Percentiles rank a stretch among this genome's conserved stretches.
phyloP scores from a whole-genome alignment of 2,329 filamentous ascomycete species.

The Ophiosphaerella korrae region DNA sequence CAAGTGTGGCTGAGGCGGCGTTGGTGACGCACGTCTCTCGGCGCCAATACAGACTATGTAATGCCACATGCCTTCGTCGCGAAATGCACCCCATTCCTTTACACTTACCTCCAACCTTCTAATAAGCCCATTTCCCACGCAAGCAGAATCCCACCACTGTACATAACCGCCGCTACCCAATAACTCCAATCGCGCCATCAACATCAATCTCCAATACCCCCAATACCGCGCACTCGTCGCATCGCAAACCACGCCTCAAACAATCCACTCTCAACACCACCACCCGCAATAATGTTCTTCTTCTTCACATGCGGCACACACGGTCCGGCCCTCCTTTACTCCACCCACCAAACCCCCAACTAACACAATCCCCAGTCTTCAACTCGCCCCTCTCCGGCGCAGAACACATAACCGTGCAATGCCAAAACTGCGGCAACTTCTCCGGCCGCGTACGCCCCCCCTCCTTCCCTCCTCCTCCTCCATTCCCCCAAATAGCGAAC shows the following conservation, averaged over 20 bases:
- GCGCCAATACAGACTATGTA: background rate
- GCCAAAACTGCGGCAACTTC: conserved; percentile 59
- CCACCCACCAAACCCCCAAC: background rate
- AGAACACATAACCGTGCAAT: conserved; percentile 57
- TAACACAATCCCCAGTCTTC: conserved; percentile 49
- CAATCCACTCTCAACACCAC: background rate
- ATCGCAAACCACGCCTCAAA: background rate
- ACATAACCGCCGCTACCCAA: background rate
- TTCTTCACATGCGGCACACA: conserved; percentile 59
- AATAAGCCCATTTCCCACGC: background rate
- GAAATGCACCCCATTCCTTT: background rate
- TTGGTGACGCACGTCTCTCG: conserved; percentile 5
- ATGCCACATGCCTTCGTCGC: background rate
- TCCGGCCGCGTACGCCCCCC: conserved; percentile 46
- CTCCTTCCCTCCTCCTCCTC: background rate
- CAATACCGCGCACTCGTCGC: background rate
- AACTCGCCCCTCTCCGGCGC: conserved; percentile 52
- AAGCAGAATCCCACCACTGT: background rate
- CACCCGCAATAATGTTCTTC: conserved; percentile 48
- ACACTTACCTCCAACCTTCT: background rate
- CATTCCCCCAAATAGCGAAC: background rate
- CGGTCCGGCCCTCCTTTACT: conserved; percentile 39
- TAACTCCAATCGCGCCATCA: background rate
- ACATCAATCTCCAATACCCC: background rate
- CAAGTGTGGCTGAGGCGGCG: conserved; percentile 3